Evolutionary conservation across 495 filamentous ascomycete genomes (phyloP).

Genomic region (Talaromyces liani): DNA sequence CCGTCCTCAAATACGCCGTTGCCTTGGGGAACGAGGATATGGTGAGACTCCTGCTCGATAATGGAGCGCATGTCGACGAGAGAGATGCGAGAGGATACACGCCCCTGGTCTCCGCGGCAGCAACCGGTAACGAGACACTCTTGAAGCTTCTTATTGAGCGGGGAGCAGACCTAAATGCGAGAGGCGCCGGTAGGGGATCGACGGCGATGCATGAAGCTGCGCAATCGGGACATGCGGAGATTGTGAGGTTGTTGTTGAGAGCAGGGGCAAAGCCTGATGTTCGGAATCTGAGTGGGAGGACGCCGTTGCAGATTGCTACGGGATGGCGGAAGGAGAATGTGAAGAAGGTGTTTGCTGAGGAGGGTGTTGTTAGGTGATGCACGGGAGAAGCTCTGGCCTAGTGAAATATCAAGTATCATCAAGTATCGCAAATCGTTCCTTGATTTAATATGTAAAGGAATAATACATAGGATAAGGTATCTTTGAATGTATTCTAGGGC

Average conservation of each 20-base stretch:
- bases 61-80: conserved; percentile 2
- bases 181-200: conserved; percentile 11
- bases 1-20: conserved; percentile 11
- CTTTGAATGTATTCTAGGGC: background rate
- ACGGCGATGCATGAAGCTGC: conserved; percentile 18
- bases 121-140: conserved; percentile 15
- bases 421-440: background rate
- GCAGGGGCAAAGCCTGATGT: conserved; percentile 9
- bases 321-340: background rate
- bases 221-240: conserved; percentile 15
- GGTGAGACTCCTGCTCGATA: conserved; percentile 13
- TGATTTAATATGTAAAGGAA: background rate
- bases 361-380: background rate
- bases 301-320: background rate
- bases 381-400: background rate
- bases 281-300: background rate
- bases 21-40: conserved; percentile 16
- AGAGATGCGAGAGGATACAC: conserved; percentile 9
- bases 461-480: conserved; percentile 3
- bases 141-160: conserved; percentile 13
- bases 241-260: conserved; percentile 17
- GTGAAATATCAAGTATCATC: background rate
- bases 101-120: conserved; percentile 18
- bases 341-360: background rate
- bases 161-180: conserved; percentile 14